These are phyloP conservation scores for Cladosporium sp. DNA, from an alignment of 2,329 filamentous ascomycete species.

Conservation along the genomic window DNA sequence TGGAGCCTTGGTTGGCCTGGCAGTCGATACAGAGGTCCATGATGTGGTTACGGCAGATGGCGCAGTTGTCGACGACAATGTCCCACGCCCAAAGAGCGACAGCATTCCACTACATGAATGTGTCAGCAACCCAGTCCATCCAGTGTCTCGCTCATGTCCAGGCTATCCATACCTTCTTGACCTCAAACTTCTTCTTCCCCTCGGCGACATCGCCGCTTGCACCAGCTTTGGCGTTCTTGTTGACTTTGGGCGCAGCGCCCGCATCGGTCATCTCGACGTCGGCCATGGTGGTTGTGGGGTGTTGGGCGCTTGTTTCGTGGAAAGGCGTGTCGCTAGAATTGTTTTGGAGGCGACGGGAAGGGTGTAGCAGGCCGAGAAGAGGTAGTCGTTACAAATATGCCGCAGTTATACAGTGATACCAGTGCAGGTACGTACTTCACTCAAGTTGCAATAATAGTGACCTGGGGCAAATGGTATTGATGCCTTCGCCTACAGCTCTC, in stretches of 20 bases:
- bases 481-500: no score
- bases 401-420: no score
- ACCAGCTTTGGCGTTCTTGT: conserved; percentile 47
- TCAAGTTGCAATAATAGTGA: no score
- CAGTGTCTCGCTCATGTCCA: neutral
- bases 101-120: conserved; percentile 76
- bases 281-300: conserved; percentile 59
- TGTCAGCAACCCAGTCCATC: conserved; percentile 10
- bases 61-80: conserved; percentile 98
- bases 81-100: conserved; percentile 99
- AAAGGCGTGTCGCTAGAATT: neutral
- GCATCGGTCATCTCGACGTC: conserved; percentile 97
- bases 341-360: neutral
- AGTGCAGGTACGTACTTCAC: no score
- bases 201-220: conserved; percentile 52
- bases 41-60: conserved; percentile 98
- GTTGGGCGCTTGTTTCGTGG: conserved; percentile 18
- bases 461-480: no score
- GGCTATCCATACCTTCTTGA: conserved; percentile 77
- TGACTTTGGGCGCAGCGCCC: conserved; percentile 47
- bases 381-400: neutral
- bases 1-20: conserved; percentile 96
- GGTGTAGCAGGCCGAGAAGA: neutral
- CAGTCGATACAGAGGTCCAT: conserved; percentile 99
- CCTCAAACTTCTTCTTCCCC: conserved; percentile 92